Evolutionary conservation across 192 early-diverging fungal genomes (phyloP), one percentile per base, ranked within the genome.

Genomic region (Gryganskiella cystojenkinii): DNA sequence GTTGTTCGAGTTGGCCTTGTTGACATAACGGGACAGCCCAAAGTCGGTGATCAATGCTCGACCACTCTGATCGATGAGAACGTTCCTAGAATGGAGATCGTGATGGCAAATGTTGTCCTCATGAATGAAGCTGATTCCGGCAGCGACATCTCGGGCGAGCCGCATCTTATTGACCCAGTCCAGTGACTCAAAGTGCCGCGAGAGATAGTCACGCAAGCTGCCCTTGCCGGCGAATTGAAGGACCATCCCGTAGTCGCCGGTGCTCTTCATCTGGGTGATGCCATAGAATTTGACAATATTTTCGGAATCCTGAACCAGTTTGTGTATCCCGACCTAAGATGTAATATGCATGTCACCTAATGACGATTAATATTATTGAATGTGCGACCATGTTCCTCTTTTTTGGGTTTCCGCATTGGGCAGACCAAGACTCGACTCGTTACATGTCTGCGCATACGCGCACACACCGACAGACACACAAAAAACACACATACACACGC

Each of bases 81-180:
- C 75, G 50, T 82, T 82, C 24, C 81, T 67, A 2, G 74, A 78
- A 28, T 78, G 74, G 8, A 83, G 66, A 34, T 83, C 75, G 35
- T 70, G 66, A 35, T 83, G 82, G 11, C 69, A 65, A 25, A 80
- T 68, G 28, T 70, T 69, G 47, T 83, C 65, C 22, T 56, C 45
- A 24, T 83, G 82, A 64, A 83, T 83, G 27, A 68, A 67, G 42
- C 42, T 68, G 49, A 83, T 63, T 24, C 78, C 82, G n/a, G 63
- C 64, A 1, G 78, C 65, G 7, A 83, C 69, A 17, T 70, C 65
- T 4, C 54, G 51, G 1, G 79, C 60, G 20, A 80, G 71, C 19
- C 71, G 37, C 34, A 83, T 56, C 34, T 71, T 74, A 37, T 71
- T 60, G 22, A 27, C 30, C 72, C 76, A 76, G 24, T 70, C 61